Percentiles rank a stretch among this genome's conserved stretches.
Conservation (phyloP, 75 land plant species). For the Ceratopteris richardii region DNA sequence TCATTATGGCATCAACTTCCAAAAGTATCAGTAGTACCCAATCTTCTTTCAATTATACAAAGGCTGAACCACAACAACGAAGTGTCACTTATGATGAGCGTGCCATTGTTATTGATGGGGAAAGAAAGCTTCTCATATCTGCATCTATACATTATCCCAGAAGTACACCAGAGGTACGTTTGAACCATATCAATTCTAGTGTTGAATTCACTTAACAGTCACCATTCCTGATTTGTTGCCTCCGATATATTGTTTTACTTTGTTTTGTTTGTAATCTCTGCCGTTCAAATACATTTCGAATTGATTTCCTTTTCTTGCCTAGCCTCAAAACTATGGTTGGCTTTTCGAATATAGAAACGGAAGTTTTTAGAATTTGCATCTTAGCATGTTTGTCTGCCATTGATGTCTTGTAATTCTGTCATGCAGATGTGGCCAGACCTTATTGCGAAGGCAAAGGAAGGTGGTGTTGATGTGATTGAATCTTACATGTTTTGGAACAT, state of each 20-base stretch:
- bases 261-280: not conserved
- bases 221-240: not conserved
- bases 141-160: conserved; percentile 70
- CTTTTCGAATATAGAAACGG: too few relatives aligned
- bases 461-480: conserved; percentile 58
- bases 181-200: not conserved
- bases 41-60: too few relatives aligned
- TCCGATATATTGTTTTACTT: not conserved
- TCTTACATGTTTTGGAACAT: conserved; percentile 68
- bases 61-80: too few relatives aligned
- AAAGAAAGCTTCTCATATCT: conserved; percentile 39
- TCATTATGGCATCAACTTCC: too few relatives aligned
- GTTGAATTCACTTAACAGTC: not conserved
- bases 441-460: conserved; percentile 52
- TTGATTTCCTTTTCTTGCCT: too few relatives aligned
- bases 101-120: conserved; percentile 46
- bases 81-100: conserved; percentile 43
- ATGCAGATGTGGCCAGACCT: conserved; percentile 75
- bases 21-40: too few relatives aligned
- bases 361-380: too few relatives aligned
- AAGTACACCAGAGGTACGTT: conserved; percentile 44
- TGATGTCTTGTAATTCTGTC: not conserved
- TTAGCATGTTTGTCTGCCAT: too few relatives aligned
- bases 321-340: too few relatives aligned
- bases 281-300: not conserved